A percentile compares a stretch with the other conserved stretches of the same genome.
Evolutionary conservation across 2,329 filamentous ascomycete genomes (phyloP).

Genomic region (Ophiocordyceps camponoti-saundersi): DNA sequence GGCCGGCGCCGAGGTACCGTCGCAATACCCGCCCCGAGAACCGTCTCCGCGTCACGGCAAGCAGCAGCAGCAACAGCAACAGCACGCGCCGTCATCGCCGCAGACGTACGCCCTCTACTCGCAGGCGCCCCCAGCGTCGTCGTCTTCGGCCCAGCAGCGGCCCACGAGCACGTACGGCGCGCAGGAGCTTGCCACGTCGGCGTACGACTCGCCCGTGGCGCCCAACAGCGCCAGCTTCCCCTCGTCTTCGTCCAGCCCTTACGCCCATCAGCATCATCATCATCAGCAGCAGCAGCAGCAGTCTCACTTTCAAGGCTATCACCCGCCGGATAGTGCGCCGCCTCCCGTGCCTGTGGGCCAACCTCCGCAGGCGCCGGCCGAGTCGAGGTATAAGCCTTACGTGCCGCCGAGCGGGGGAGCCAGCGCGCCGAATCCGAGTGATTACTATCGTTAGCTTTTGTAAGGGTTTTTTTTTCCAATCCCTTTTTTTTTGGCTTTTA

Average conservation of each 20-base stretch:
- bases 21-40: conserved; percentile 34
- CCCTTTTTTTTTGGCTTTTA: too few species aligned
- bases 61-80: conserved; percentile 10
- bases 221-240: conserved; percentile 27
- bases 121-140: conserved; percentile 16
- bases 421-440: conserved; percentile 33
- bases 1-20: conserved; percentile 37
- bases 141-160: conserved; percentile 23
- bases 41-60: conserved; percentile 30
- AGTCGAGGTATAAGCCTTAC: conserved; percentile 43
- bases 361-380: conserved; percentile 11
- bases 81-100: conserved; percentile 3
- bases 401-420: conserved; percentile 29
- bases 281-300: conserved; percentile 10
- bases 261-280: conserved; percentile 12
- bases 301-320: conserved; percentile 24
- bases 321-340: conserved; percentile 18
- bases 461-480: too few species aligned
- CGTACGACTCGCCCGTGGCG: conserved; percentile 57
- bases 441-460: conserved; percentile 37
- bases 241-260: conserved; percentile 10
- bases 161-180: conserved; percentile 55
- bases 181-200: conserved; percentile 63
- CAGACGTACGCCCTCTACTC: conserved; percentile 18
- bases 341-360: conserved; percentile 23